A percentile compares a stretch with the other conserved stretches of the same genome.
Conservation (phyloP, 495 filamentous ascomycete species). For the Paragyromitra xinjiangensis region DNA sequence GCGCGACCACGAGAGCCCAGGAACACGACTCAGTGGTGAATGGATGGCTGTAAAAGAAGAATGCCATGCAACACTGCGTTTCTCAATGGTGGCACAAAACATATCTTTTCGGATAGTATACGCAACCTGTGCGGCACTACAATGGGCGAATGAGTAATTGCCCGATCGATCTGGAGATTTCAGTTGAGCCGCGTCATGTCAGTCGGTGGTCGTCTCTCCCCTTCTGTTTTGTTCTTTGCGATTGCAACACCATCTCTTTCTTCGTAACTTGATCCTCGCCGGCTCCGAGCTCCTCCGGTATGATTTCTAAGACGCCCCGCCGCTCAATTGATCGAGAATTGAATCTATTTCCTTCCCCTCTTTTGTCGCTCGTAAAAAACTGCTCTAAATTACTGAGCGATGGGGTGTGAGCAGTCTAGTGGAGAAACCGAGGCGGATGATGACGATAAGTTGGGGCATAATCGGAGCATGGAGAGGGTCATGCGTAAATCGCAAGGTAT, state of each 20-base stretch:
- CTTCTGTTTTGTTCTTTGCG: constrained; percentile 33
- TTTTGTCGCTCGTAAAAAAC: constrained; percentile 33
- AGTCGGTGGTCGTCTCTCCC: constrained; percentile 36
- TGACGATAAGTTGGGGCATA: constrained; percentile 38
- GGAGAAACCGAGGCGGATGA: constrained; percentile 49
- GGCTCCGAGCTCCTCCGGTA: constrained; percentile 48
- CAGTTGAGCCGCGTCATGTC: constrained; percentile 55
- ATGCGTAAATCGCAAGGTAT: constrained; percentile 50
- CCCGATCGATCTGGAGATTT: constrained; percentile 54
- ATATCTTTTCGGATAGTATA: constrained; percentile 33
- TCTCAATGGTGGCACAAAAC: constrained; percentile 37
- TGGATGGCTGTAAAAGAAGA: constrained; percentile 22
- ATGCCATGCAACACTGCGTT: constrained; percentile 44
- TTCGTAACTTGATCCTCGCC: constrained; percentile 26
- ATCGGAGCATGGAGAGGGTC: constrained; percentile 46
- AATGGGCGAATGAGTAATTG: constrained; percentile 53
- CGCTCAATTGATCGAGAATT: constrained; percentile 48
- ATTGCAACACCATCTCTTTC: constrained; percentile 44
- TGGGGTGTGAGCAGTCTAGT: constrained; percentile 42
- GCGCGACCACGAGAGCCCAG: constrained; percentile 33
- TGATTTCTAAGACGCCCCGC: constrained; percentile 45
- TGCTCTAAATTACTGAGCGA: constrained; percentile 34
- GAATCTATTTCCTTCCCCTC: constrained; percentile 43
- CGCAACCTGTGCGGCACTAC: constrained; percentile 35
- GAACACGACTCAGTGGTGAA: constrained; percentile 24